Conservation (phyloP, 805 yeast species). For the Blastobotrys terrestris region DNA sequence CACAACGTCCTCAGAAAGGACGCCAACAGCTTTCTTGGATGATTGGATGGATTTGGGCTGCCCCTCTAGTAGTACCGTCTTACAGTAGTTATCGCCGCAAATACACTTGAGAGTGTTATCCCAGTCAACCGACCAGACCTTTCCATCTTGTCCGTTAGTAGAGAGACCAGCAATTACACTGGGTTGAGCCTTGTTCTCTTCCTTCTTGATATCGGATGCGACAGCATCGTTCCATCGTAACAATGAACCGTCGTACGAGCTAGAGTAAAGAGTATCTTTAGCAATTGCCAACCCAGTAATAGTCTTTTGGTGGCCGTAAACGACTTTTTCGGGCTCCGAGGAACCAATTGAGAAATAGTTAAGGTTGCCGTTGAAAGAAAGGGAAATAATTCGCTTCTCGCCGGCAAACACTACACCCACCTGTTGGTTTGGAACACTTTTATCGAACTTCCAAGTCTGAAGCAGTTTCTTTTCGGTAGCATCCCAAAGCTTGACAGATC, state of each 20-base stretch:
- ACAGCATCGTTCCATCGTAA: constrained; percentile 50
- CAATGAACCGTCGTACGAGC: constrained; percentile 78
- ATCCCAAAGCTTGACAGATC: constrained; percentile 61
- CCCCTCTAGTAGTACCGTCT: constrained; percentile 31
- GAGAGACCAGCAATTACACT: neutral
- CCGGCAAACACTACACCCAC: constrained; percentile 72
- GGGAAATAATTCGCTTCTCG: constrained; percentile 50
- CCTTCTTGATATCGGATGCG: constrained; percentile 21
- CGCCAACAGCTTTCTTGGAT: neutral
- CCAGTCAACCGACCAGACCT: constrained; percentile 69
- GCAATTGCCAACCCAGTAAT: constrained; percentile 52
- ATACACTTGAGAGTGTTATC: constrained; percentile 63
- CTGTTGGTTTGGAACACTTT: constrained; percentile 54
- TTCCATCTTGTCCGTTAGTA: constrained; percentile 22
- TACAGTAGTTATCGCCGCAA: constrained; percentile 28
- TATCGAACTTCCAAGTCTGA: constrained; percentile 44
- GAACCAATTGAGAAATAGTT: constrained; percentile 44
- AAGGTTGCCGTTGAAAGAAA: constrained; percentile 68
- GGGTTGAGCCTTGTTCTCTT: neutral
- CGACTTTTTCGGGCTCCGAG: constrained; percentile 33
- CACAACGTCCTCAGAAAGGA: constrained; percentile 18
- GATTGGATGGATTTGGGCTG: constrained; percentile 45
- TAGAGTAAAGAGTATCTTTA: constrained; percentile 41
- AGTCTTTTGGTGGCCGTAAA: constrained; percentile 78
- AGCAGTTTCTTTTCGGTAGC: constrained; percentile 38